Evolutionary conservation across 148 eudicot species (phyloP).

Genomic region (Arbutus unedo): DNA sequence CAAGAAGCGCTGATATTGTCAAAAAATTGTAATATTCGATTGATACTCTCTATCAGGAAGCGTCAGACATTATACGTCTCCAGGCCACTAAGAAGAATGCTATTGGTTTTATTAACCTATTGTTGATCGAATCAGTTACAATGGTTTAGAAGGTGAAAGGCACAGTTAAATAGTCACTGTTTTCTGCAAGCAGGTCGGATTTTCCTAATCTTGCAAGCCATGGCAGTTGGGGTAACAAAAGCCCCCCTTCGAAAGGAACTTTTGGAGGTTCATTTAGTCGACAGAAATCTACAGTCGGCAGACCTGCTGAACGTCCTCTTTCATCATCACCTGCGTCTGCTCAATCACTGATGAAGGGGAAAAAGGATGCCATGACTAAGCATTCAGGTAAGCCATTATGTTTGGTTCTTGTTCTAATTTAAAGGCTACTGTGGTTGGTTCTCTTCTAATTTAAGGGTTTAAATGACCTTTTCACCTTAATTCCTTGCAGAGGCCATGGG

Average conservation of each 20-base stretch:
- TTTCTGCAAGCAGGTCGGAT: conserved; percentile 45
- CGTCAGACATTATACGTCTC: background rate
- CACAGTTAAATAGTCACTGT: background rate
- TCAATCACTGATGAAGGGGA: conserved; percentile 52
- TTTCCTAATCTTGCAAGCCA: conserved; percentile 70
- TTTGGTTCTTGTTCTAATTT: background rate
- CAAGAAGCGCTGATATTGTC: background rate
- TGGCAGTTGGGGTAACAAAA: conserved; percentile 59
- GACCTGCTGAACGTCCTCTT: conserved; percentile 32
- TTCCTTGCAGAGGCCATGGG: conserved; percentile 78
- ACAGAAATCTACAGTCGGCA: conserved; percentile 54
- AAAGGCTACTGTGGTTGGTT: background rate
- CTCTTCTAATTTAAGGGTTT: background rate
- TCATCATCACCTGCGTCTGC: conserved; percentile 52
- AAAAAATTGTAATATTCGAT: background rate
- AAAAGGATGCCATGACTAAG: conserved; percentile 53
- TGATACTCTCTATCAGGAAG: background rate
- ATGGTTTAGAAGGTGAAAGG: background rate
- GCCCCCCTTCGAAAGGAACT: conserved; percentile 53
- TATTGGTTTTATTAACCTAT: background rate
- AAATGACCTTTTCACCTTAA: background rate
- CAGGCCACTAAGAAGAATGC: background rate
- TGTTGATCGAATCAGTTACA: background rate
- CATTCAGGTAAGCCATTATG: conserved; percentile 51
- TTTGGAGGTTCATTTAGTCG: conserved; percentile 42